Base-by-base conservation (phyloP, 1,284 basidiomycete genomes). In the Sporisorium exsertum region DNA sequence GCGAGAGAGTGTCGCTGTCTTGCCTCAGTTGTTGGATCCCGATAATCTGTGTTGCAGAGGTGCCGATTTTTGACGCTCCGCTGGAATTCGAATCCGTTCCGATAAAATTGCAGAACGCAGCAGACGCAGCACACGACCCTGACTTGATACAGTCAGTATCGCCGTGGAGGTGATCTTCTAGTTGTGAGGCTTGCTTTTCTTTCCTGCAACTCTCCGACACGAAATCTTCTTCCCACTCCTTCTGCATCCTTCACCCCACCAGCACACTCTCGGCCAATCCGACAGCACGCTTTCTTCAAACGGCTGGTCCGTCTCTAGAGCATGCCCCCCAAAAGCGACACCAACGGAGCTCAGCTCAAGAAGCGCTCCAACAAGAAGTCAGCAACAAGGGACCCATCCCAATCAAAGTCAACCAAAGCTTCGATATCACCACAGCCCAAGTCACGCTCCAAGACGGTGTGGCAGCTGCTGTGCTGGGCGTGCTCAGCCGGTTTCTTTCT, bases 401-500 rank as follows among this genome's bases (percentile, higher is more conserved):
- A 13, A 37, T 35, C 27, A 26, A 51, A 45, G 26, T 18, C 59
- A 24, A 22, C 43, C 15, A 64, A 20, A 5, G 7, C 20, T 20
- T 45, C n/a, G 18, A 50, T 18, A n/a, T 12, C 15, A 40, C 20
- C 15, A 40, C 20, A 54, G 13, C 12, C 47, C 20, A 26, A 43
- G 40, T 51, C 49, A 22, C 47, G 53, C 12, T 3, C 22, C 6
- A 26, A 1, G 16, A 60, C 62, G 1, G 3, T 57, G 20, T 71
- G 68, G 70, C 60, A 64, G 7, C 20, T 32, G 7, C 56, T 72
- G 0, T 64, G 64, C 3, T 67, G 64, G 58, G 49, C 62, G 4
- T 67, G 61, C 27, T 73, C 65, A 8, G 71, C 65, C 2, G 53
- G 62, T 2, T 55, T 68, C 40, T 73, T 73, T 55, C 50, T 69